Conservation (phyloP, 2,329 filamentous ascomycete species). For the Microsporum audouinii region DNA sequence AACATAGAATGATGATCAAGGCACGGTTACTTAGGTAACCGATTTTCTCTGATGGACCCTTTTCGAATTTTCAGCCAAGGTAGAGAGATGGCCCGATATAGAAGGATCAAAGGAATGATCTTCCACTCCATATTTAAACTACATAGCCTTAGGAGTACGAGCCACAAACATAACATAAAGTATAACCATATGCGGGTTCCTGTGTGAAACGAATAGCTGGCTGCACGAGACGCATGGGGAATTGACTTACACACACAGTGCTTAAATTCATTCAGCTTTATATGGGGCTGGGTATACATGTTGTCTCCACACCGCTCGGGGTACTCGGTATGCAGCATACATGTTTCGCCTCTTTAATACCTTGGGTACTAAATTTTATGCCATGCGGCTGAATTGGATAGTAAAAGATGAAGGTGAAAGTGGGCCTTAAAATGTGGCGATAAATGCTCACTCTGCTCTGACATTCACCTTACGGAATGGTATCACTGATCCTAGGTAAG, state of each 20-base stretch:
- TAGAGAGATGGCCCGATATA: not conserved
- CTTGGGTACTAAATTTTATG: not conserved
- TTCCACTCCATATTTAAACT: not conserved
- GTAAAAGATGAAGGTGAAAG: not conserved
- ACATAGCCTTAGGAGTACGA: not conserved
- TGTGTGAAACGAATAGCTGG: not conserved
- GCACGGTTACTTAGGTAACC: not conserved
- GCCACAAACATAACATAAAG: not conserved
- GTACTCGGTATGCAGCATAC: not conserved
- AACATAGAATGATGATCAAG: not conserved
- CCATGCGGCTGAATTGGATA: not conserved
- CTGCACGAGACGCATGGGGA: not conserved
- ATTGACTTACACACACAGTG: not conserved
- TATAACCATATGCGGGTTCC: not conserved
- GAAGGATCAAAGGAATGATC: not conserved
- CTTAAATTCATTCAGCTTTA: not conserved
- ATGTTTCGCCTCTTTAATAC: not conserved
- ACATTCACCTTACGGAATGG: not conserved
- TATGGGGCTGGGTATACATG: not conserved
- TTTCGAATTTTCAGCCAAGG: not conserved
- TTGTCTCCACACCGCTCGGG: not conserved
- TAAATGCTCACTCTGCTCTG: not conserved
- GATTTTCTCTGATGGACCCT: not conserved
- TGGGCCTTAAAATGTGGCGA: not conserved
- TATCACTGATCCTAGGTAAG: not conserved